Conservation (phyloP, 306 rosid species). For the Ormosia semicastrata region DNA sequence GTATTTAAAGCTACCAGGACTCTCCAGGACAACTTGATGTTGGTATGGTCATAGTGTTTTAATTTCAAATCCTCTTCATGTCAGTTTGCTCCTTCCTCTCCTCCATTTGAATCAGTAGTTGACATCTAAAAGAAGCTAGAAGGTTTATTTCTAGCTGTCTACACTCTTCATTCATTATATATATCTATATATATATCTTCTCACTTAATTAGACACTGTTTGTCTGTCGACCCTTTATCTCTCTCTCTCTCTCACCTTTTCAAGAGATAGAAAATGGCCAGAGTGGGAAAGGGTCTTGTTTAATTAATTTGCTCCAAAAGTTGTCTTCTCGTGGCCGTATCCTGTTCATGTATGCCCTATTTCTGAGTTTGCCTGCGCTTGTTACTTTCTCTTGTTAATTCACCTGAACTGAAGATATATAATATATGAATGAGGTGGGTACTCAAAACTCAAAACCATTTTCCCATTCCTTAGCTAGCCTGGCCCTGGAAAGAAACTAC, state of each 20-base stretch:
- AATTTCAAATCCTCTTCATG: neutral
- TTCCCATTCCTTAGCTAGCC: too few relatives aligned
- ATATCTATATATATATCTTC: neutral
- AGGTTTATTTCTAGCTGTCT: conserved; percentile 3
- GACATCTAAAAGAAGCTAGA: neutral
- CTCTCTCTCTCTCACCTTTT: conserved; percentile 30
- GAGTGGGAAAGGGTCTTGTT: conserved; percentile 33
- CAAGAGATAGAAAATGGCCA: conserved; percentile 22
- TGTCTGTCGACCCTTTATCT: neutral
- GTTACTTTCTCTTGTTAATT: neutral
- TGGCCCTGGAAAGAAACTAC: too few relatives aligned
- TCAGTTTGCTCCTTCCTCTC: neutral
- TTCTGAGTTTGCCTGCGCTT: conserved; percentile 13
- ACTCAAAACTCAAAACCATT: neutral
- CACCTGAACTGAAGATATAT: neutral
- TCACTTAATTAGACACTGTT: neutral
- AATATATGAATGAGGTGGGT: too few relatives aligned
- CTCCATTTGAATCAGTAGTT: neutral
- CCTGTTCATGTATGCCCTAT: conserved; percentile 16
- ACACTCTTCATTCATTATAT: neutral
- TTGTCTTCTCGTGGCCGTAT: conserved; percentile 14
- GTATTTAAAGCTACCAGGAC: neutral
- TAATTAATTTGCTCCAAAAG: conserved; percentile 14
- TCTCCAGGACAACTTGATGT: neutral
- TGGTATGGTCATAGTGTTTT: neutral